These are phyloP conservation scores for Hygrocybe punicea DNA, from an alignment of 768 basidiomycete genomes.

Conservation along the genomic window DNA sequence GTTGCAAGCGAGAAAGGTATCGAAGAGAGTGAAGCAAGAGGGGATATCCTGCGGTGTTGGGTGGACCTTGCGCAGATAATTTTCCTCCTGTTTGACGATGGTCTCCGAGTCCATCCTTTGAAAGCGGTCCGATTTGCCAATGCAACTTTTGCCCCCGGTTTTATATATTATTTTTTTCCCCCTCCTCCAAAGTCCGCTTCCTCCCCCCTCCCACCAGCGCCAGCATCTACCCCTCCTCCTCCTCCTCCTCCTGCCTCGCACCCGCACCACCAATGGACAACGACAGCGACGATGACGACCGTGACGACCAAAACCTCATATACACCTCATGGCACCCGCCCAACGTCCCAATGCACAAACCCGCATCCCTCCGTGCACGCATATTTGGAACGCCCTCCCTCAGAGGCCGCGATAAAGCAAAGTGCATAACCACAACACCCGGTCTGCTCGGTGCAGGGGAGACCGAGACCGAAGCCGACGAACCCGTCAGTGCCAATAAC, in stretches of 20 bases:
- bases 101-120: constrained; percentile 54
- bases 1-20: constrained; percentile 69
- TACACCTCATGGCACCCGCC: constrained; percentile 28
- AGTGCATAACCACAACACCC: constrained; percentile 57
- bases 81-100: constrained; percentile 64
- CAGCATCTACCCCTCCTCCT: constrained; percentile 10
- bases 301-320: constrained; percentile 31
- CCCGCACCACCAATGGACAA: constrained; percentile 10
- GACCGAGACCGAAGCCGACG: constrained; percentile 76
- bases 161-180: too few species aligned
- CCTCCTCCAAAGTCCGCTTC: constrained; percentile 23
- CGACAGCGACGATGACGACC: constrained; percentile 34
- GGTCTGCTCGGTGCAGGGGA: constrained; percentile 63
- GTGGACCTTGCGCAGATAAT: constrained; percentile 59
- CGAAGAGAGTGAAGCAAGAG: constrained; percentile 72
- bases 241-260: background rate
- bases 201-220: constrained; percentile 22
- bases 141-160: too few species aligned
- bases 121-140: too few species aligned
- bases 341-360: background rate
- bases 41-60: constrained; percentile 80
- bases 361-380: constrained; percentile 29
- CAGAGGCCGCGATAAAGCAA: constrained; percentile 28
- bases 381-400: constrained; percentile 28
- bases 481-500: constrained; percentile 52